A percentile compares a stretch with the other conserved stretches of the same genome.
Conservation (phyloP, 2,329 filamentous ascomycete genomes). For the Seiridium cupressi region DNA sequence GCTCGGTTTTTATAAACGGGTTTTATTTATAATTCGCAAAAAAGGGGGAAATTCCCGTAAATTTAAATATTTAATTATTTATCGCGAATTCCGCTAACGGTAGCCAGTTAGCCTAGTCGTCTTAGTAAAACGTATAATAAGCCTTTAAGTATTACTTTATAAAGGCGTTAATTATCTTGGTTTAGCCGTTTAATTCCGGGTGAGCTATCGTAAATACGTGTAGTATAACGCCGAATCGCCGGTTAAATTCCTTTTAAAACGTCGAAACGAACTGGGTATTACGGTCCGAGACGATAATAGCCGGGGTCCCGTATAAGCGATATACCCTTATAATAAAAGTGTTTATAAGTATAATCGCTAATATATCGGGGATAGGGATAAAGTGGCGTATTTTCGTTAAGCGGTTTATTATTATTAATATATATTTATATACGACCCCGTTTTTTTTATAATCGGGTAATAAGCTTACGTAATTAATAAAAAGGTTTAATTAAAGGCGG, state of each 20-base stretch:
- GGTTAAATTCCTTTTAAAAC: not conserved
- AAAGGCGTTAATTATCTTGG: not conserved
- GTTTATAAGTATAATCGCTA: not conserved
- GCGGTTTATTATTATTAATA: not conserved
- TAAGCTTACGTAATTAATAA: not conserved
- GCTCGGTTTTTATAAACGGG: too few species aligned
- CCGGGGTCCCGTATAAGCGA: not conserved
- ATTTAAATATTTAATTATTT: too few species aligned
- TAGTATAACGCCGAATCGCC: not conserved
- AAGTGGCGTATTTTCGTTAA: not conserved
- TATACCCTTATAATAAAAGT: not conserved
- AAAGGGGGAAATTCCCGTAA: too few species aligned
- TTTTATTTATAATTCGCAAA: too few species aligned
- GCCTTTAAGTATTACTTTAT: not conserved
- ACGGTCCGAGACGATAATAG: not conserved
- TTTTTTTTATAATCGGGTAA: too few species aligned
- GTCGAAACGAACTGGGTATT: not conserved
- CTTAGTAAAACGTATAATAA: too few species aligned
- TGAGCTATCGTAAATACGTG: not conserved
- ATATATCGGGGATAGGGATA: not conserved
- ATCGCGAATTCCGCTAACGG: too few species aligned
- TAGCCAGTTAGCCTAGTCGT: too few species aligned
- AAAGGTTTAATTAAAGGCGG: not conserved
- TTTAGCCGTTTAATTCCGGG: not conserved
- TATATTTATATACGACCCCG: not conserved